phyloP scores from a whole-genome alignment of 2,329 filamentous ascomycete species.

The Cadophora sp. region DNA sequence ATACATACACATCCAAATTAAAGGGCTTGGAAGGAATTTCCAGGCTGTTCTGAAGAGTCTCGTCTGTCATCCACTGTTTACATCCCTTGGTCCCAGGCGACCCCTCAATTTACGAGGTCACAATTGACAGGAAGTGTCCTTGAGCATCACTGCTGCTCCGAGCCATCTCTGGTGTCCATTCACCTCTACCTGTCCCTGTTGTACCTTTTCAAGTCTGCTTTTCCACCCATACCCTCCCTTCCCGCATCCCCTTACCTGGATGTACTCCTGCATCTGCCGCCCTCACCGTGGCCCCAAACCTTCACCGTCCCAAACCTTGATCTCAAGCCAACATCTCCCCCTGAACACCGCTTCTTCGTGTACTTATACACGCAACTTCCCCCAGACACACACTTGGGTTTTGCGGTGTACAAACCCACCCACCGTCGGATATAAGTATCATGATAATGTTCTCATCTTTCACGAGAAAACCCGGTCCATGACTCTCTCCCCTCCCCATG shows the following conservation, averaged over 20 bases:
- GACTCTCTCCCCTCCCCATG: too few species aligned
- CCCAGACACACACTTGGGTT: background rate
- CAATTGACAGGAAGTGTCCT: too few species aligned
- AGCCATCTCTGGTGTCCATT: too few species aligned
- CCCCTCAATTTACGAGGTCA: background rate
- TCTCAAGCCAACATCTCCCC: conserved; percentile 13
- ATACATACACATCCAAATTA: too few species aligned
- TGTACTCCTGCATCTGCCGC: background rate
- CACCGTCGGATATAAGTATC: too few species aligned
- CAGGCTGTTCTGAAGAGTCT: background rate
- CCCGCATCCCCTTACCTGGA: background rate
- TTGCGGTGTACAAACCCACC: background rate
- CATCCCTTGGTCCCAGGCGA: background rate
- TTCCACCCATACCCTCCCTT: too few species aligned
- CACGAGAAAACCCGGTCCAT: background rate
- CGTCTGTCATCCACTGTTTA: background rate
- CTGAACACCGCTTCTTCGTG: conserved; percentile 1
- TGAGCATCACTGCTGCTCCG: too few species aligned
- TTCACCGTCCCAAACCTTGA: conserved; percentile 5
- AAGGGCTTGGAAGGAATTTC: too few species aligned
- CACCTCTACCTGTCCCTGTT: too few species aligned
- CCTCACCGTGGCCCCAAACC: background rate
- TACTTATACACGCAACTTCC: background rate
- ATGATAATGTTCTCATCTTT: too few species aligned
- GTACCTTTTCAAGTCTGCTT: too few species aligned